phyloP scores from a whole-genome alignment of 306 rosid genomes.

The Lupinus albus region DNA sequence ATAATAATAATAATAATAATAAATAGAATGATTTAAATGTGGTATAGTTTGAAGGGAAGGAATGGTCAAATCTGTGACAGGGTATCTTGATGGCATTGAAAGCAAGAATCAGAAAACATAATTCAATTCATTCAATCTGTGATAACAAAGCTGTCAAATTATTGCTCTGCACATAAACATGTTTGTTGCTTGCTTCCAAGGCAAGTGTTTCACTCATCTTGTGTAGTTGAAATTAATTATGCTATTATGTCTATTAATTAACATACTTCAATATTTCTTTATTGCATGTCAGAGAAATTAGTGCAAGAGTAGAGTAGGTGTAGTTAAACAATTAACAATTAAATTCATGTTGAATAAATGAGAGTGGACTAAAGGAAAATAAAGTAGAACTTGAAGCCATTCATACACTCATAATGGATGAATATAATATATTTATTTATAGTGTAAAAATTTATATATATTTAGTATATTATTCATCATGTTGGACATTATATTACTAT shows the following conservation, averaged over 20 bases:
- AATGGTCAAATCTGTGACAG: conserved; percentile 37
- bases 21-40: conserved; percentile 10
- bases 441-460: no score
- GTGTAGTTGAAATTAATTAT: not conserved
- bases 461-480: no score
- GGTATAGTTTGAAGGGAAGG: conserved; percentile 22
- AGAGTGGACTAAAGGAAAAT: not conserved
- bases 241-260: conserved; percentile 17
- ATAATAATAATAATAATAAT: not conserved
- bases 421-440: no score
- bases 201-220: conserved; percentile 26
- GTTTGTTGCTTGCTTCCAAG: conserved; percentile 30
- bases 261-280: not conserved
- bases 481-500: no score
- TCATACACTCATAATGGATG: no score
- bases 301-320: not conserved
- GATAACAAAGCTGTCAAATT: conserved; percentile 32
- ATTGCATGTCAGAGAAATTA: not conserved
- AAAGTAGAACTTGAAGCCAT: not conserved
- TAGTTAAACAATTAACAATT: not conserved
- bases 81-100: conserved; percentile 30
- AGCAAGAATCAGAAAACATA: conserved; percentile 32
- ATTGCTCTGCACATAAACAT: conserved; percentile 22
- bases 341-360: not conserved
- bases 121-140: not conserved